These are phyloP conservation scores for Leccinum disarticulatum DNA, from an alignment of 768 basidiomycete genomes.

Conservation along the genomic window DNA sequence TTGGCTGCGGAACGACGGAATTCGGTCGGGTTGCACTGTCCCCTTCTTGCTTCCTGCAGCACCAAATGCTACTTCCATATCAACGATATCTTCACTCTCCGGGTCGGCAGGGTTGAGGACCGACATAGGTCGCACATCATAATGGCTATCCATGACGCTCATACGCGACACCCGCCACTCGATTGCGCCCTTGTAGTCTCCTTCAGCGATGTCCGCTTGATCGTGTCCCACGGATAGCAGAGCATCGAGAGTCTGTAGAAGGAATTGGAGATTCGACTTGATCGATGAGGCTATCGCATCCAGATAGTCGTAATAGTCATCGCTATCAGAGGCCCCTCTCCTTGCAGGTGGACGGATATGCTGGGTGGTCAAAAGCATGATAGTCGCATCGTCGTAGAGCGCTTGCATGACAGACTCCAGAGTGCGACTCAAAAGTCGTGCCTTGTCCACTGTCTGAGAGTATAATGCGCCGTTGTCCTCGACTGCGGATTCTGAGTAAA, in stretches of 20 bases:
- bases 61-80: slow-evolving; percentile 53
- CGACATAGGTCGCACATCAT: slow-evolving; percentile 43
- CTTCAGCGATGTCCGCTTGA: slow-evolving; percentile 67
- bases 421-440: slow-evolving; percentile 63
- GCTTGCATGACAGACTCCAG: slow-evolving; percentile 72
- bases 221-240: slow-evolving; percentile 65
- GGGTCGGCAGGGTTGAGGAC: slow-evolving; percentile 41
- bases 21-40: slow-evolving; percentile 19
- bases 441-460: slow-evolving; percentile 64
- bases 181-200: slow-evolving; percentile 72
- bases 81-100: slow-evolving; percentile 53
- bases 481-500: slow-evolving; percentile 47
- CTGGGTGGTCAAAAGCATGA: slow-evolving; percentile 61
- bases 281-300: slow-evolving; percentile 52
- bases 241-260: slow-evolving; percentile 60
- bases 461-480: slow-evolving; percentile 52
- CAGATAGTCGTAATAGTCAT: slow-evolving; percentile 41
- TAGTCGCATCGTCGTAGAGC: slow-evolving; percentile 68
- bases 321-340: slow-evolving; percentile 13
- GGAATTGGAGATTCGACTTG: slow-evolving; percentile 53
- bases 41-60: slow-evolving; percentile 37
- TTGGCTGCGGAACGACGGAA: slow-evolving; percentile 32
- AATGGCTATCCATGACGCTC: slow-evolving; percentile 55
- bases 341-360: slow-evolving; percentile 20
- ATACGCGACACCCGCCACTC: slow-evolving; percentile 75